Evolutionary conservation across 129 eudicot genomes (phyloP), one percentile per base, ranked within the genome.

Genomic region (Pseudognaphalium luteoalbum): DNA sequence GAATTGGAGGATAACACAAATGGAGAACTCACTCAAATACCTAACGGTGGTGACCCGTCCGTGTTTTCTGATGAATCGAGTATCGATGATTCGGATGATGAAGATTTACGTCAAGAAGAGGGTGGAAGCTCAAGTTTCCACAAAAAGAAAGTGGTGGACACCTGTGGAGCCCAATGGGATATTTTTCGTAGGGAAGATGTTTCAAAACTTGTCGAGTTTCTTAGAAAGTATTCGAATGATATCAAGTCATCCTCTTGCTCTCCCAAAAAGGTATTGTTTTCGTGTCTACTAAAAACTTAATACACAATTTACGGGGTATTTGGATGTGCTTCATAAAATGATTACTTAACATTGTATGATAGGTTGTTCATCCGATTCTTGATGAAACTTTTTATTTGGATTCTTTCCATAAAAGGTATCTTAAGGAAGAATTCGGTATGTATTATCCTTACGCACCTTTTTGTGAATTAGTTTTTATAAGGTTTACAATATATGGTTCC

Each of bases 131-230:
- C 89, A 16, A 76, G 65, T 73, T 76, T 74, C 62, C 44, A 65
- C 15, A 78, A 74, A 61, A 84, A 80, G 80, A 81, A 82, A 78
- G 64, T 59, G 32, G 73, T 68, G 0, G 78, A 74, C 69, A 76
- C 77, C 76, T 76, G 86, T 83, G 98, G 97, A 42, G 97, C 96
- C 71, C 87, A 81, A 67, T 94, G 98, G 98, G 98, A 94, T 81
- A 83, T 94, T 54, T 94, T 94, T 51, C 90, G 88, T 28, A 73
- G 96, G 74, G 84, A 94, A 83, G 98, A 94, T 82, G 88, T 83
- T 64, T 90, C 96, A 34, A 87, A 91, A 75, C 96, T 94, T 74
- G 73, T 85, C 7, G 93, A 94, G 72, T 94, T 88, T 81, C 89
- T 94, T 67, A 73, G 65, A 67, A 89, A 80, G 81, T 91, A 94